Evolutionary conservation across 768 basidiomycete species (phyloP), one percentile per base, ranked within the genome.

Genomic region (Goffeauzyma gilvescens): DNA sequence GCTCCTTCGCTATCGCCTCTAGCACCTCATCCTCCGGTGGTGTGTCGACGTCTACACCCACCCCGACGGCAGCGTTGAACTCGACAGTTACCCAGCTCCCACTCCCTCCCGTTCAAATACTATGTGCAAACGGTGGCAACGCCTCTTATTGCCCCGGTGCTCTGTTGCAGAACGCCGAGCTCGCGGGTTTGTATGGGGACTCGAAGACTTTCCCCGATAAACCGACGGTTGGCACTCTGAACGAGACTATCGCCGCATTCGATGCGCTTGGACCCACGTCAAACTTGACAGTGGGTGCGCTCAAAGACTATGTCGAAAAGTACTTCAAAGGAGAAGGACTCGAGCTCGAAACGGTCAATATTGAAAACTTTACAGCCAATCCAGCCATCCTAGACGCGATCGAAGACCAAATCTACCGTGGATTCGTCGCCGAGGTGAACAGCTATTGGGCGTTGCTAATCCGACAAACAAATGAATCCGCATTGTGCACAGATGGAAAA

Each of bases 141-240:
- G 55, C 54, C 8, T 48, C 55, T 1, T 63, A 54, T 49, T 61
- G 62, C 45, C 54, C 62, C 1, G 24, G 59, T 54, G 35, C 55
- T 48, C 50, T 65, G 7, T 68, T 93, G 20, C 85, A 90, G 72
- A 79, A 81, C 1, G 76, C 89, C 47, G 79, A 85, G 59, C 52
- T 90, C 47, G 83, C 85, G 0, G 59, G 70, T 31, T 65, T 80
- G 21, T 93, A 71, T 57, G 59, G 70, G 0, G 87, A 93, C 62
- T 75, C 77, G 34, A 90, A 93, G 66, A 87, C 82, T 0, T 77
- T 90, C 59, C 80, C 81, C 6, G 87, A 90, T 69, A 62, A 58
- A 38, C 47, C 43, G n/a, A 46, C 44, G 8, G 8, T 9, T 14
- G 33, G 36, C 23, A 18, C 46, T 20, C 32, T 77, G 1, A 73